These are phyloP conservation scores for Monilinia laxa DNA, from an alignment of 2,329 filamentous ascomycete genomes.

Conservation along the genomic window DNA sequence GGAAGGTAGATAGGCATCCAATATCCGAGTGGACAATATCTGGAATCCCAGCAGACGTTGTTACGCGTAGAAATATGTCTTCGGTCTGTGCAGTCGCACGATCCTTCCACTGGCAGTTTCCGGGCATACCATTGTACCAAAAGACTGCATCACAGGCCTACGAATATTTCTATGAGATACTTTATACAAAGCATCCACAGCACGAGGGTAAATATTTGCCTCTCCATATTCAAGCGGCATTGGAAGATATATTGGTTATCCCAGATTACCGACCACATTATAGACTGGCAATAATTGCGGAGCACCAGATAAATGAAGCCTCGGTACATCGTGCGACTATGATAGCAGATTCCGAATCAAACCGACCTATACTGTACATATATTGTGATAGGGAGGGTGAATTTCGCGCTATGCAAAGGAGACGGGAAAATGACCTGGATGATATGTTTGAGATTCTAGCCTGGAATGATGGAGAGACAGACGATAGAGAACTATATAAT, in stretches of 20 bases:
- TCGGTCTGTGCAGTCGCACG: not conserved
- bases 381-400: too few relatives aligned
- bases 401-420: not conserved
- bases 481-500: not conserved
- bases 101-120: slow-evolving; percentile 10
- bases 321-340: not conserved
- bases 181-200: not conserved
- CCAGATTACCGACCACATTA: not conserved
- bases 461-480: not conserved
- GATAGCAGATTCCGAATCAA: not conserved
- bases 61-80: not conserved
- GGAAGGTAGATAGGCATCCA: not conserved
- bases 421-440: not conserved
- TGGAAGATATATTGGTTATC: not conserved
- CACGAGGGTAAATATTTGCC: not conserved
- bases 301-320: not conserved
- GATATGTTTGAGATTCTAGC: not conserved
- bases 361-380: not conserved
- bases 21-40: not conserved
- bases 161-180: not conserved
- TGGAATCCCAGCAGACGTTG: not conserved
- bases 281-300: not conserved
- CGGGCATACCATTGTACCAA: not conserved
- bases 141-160: not conserved
- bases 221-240: not conserved